Conservation (phyloP, 768 basidiomycete genomes). For the Galerina marginata region DNA sequence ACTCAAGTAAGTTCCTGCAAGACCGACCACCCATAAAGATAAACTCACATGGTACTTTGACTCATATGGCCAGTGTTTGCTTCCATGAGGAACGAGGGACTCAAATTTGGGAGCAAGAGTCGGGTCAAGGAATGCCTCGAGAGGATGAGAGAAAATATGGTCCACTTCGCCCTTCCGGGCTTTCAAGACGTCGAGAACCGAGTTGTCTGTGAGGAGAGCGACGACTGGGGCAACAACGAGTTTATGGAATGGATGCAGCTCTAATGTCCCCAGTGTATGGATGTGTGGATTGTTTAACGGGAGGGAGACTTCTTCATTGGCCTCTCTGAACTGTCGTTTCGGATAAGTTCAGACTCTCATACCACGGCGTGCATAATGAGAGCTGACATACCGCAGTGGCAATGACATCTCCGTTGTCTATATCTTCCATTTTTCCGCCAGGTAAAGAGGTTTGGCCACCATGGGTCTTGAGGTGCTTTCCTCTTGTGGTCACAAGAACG, state of each 20-base stretch:
- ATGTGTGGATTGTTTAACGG: constrained; percentile 59
- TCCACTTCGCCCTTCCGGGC: constrained; percentile 72
- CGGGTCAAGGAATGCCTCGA: constrained; percentile 73
- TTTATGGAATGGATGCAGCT: constrained; percentile 62
- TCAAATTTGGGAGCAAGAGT: constrained; percentile 39
- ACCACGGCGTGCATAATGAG: neutral
- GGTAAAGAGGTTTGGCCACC: constrained; percentile 83
- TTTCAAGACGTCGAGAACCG: constrained; percentile 52
- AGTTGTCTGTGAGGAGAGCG: constrained; percentile 60
- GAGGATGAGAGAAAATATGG: constrained; percentile 75
- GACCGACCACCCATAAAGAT: neutral
- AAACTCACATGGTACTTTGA: constrained; percentile 65
- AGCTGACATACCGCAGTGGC: constrained; percentile 66
- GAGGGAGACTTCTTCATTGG: constrained; percentile 79
- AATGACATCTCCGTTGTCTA: constrained; percentile 57
- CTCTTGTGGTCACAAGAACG: constrained; percentile 84
- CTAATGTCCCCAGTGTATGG: constrained; percentile 63
- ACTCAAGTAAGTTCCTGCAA: neutral
- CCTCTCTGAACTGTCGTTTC: constrained; percentile 54
- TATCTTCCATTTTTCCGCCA: constrained; percentile 77
- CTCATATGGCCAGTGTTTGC: constrained; percentile 75
- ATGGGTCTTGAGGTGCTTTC: constrained; percentile 69
- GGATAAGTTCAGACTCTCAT: neutral
- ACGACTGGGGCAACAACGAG: constrained; percentile 82
- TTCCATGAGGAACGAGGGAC: constrained; percentile 55